phyloP scores from a whole-genome alignment of 164 flowering plant genomes.

The Umbellularia californica region DNA sequence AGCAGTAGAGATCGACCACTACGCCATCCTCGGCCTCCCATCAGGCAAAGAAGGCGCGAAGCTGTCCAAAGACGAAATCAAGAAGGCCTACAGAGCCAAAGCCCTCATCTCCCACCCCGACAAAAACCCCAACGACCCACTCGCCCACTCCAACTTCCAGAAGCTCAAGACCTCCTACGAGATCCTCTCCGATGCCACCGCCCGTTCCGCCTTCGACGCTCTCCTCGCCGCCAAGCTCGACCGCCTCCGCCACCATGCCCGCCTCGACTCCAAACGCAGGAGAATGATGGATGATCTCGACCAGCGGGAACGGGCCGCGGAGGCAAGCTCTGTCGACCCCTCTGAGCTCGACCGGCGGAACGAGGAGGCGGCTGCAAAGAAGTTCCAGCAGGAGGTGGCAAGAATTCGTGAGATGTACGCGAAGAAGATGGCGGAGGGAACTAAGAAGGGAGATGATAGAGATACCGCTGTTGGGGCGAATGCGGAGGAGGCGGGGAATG shows the following conservation, averaged over 20 bases:
- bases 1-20: conserved; percentile 62
- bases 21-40: conserved; percentile 62
- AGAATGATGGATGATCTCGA: conserved; percentile 81
- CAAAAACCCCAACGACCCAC: conserved; percentile 68
- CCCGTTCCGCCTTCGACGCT: conserved; percentile 72
- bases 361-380: conserved; percentile 58
- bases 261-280: conserved; percentile 48
- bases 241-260: conserved; percentile 32
- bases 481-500: conserved; percentile 14
- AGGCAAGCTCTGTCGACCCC: conserved; percentile 13
- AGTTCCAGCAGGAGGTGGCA: conserved; percentile 59
- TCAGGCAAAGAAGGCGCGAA: conserved; percentile 84
- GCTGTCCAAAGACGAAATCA: conserved; percentile 56
- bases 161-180: conserved; percentile 65
- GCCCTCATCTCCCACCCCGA: conserved; percentile 81
- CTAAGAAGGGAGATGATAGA: conserved; percentile 10
- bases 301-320: conserved; percentile 57
- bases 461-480: neutral
- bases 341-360: conserved; percentile 42
- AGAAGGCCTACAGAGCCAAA: conserved; percentile 63
- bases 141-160: conserved; percentile 60
- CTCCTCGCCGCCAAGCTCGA: conserved; percentile 50
- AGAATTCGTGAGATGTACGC: conserved; percentile 62
- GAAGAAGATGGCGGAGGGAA: conserved; percentile 19
- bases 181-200: conserved; percentile 62